Base-by-base conservation (phyloP, 306 rosid species). In the Fagus sylvatica region DNA sequence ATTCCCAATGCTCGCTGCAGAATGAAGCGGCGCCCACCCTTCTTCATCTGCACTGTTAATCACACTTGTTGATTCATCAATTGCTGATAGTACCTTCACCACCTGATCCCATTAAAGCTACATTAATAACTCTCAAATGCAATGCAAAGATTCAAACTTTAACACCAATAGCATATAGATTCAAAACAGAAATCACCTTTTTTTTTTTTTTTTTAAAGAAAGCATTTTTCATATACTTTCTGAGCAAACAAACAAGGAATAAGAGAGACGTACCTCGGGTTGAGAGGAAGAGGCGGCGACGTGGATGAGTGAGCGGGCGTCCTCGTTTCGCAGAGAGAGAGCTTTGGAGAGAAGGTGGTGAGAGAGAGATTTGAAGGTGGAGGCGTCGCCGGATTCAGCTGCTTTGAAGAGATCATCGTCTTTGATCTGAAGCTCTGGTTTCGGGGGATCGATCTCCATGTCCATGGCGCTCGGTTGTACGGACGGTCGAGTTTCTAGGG, bases 21-120 rank as follows among this genome's bases (percentile, higher is more conserved):
- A 91, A 81, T 95, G 98, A 83, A 95, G 85, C 10, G 98, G 97
- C 1, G 88, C 89, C 98, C 98, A 95, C 16, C 98, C 98, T 84
- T 91, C 98, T 72, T 95, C 98, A 89, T 95, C 98, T 1, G 61
- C 80, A 73, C 88, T 78, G 71, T 92, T 92, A 13, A 94, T 78
- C 81, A 88, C 84, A 15, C 69, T 72, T 36, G 65, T 78, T 2
- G 87, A 83, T 62, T 78, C 91, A 64, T 89, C 97, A 77, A 78
- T 77, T 74, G 88, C 85, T 37, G 82, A 54, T 1, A 94, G 80
- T 56, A 83, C 53, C 86, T 88, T 83, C 73, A 89, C 92, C 72
- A 92, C 90, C 97, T 92, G 78, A 71, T 12, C 69, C 43, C 69
- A 59, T 15, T 12, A 19, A 9, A 28, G n/a, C 51, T 11, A 6